phyloP scores from a whole-genome alignment of 2,329 filamentous ascomycete genomes.

The Alternaria longipes region DNA sequence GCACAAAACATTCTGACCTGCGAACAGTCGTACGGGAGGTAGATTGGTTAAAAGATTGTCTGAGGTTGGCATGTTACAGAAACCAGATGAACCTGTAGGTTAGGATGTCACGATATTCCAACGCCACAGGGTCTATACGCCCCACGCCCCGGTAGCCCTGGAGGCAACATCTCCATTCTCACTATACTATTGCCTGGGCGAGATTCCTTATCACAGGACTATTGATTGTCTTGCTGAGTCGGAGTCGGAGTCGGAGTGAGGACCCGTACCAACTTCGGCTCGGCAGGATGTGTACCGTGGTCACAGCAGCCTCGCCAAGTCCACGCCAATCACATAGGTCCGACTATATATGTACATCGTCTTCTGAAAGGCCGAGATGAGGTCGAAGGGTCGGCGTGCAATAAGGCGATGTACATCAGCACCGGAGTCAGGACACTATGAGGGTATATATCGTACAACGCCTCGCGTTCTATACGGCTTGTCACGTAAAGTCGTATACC shows the following conservation, averaged over 20 bases:
- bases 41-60: no score
- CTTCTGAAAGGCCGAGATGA: not conserved
- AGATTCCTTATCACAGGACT: no score
- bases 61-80: no score
- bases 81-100: no score
- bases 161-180: no score
- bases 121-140: no score
- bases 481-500: conserved; percentile 84
- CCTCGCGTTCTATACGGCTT: not conserved
- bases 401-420: not conserved
- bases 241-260: not conserved
- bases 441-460: conserved; percentile 4
- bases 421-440: not conserved
- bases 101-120: no score
- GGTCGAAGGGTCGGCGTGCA: not conserved
- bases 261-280: not conserved
- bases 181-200: no score
- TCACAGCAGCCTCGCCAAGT: not conserved
- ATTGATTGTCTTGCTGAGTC: not conserved
- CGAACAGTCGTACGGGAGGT: no score
- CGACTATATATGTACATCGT: not conserved
- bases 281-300: not conserved
- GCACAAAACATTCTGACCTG: no score
- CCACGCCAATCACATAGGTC: not conserved
- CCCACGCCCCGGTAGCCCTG: no score